Evolutionary conservation across 805 yeast genomes (phyloP).

Genomic region (Ogataea siamensis): DNA sequence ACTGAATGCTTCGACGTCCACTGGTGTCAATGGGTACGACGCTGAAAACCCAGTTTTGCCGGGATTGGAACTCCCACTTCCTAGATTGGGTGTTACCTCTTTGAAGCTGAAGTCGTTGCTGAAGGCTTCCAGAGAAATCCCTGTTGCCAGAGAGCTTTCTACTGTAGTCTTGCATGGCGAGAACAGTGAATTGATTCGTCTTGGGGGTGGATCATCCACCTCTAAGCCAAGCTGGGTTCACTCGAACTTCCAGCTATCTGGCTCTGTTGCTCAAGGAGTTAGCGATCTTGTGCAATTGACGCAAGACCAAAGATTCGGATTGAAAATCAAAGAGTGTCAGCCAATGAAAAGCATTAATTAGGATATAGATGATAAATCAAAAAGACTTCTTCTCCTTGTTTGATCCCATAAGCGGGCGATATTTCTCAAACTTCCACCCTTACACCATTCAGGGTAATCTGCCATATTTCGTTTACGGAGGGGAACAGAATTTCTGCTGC

Average conservation of each 20-base stretch:
- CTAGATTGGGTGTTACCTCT: constrained; percentile 69
- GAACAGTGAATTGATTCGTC: constrained; percentile 59
- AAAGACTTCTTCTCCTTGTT: neutral
- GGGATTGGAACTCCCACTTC: constrained; percentile 74
- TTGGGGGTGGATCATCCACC: constrained; percentile 74
- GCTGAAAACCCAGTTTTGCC: constrained; percentile 62
- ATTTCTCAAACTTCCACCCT: neutral
- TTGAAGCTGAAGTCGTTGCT: constrained; percentile 62
- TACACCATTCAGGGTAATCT: constrained; percentile 10
- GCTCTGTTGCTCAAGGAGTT: constrained; percentile 44
- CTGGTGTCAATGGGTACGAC: constrained; percentile 66
- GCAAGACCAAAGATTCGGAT: constrained; percentile 69
- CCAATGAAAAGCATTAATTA: constrained; percentile 41
- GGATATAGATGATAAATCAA: neutral
- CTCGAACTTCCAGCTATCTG: constrained; percentile 63
- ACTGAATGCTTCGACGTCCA: constrained; percentile 60
- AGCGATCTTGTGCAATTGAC: constrained; percentile 55
- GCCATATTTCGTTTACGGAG: constrained; percentile 2
- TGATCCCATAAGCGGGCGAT: neutral
- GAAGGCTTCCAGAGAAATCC: constrained; percentile 50
- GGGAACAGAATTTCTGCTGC: constrained; percentile 1
- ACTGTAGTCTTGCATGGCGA: constrained; percentile 62
- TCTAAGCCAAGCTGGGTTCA: constrained; percentile 86
- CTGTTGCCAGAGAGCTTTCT: constrained; percentile 74
- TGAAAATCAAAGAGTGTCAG: constrained; percentile 60